Evolutionary conservation across 2,329 filamentous ascomycete species (phyloP).

Genomic region (Claviceps monticola): DNA sequence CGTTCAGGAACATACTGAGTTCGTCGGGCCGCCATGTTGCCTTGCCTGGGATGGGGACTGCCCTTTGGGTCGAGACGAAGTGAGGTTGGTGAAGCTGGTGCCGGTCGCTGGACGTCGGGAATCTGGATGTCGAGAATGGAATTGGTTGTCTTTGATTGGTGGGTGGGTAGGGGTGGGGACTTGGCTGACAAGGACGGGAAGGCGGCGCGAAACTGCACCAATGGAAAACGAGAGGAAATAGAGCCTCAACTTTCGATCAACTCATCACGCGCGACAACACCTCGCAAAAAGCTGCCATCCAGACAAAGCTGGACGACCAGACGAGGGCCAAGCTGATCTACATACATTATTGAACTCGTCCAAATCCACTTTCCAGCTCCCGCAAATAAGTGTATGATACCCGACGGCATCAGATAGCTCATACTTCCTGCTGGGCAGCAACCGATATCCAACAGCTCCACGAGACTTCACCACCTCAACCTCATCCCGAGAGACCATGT

Average conservation of each 20-base stretch:
- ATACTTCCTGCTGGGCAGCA: too few species aligned
- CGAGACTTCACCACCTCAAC: background rate
- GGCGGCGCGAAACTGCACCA: background rate
- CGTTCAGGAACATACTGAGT: constrained; percentile 22
- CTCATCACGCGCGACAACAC: constrained; percentile 4
- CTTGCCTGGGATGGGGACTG: constrained; percentile 13
- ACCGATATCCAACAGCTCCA: constrained; percentile 1
- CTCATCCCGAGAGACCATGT: constrained; percentile 12
- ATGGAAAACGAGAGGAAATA: background rate
- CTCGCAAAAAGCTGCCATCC: constrained; percentile 2
- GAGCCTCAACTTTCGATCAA: background rate
- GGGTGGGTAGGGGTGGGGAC: constrained; percentile 16
- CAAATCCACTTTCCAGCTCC: background rate
- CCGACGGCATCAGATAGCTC: too few species aligned
- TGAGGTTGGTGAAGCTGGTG: constrained; percentile 13
- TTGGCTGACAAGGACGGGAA: constrained; percentile 9
- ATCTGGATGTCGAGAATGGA: constrained; percentile 26
- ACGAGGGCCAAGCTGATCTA: background rate
- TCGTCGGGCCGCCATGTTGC: constrained; percentile 28
- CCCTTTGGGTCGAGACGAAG: constrained; percentile 13
- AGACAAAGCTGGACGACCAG: background rate
- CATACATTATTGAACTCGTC: background rate
- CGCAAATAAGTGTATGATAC: too few species aligned
- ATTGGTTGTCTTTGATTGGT: constrained; percentile 26
- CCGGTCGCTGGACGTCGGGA: constrained; percentile 1